These are phyloP conservation scores for Vitis vinifera DNA, from an alignment of 164 flowering plant genomes.

Conservation along the genomic window DNA sequence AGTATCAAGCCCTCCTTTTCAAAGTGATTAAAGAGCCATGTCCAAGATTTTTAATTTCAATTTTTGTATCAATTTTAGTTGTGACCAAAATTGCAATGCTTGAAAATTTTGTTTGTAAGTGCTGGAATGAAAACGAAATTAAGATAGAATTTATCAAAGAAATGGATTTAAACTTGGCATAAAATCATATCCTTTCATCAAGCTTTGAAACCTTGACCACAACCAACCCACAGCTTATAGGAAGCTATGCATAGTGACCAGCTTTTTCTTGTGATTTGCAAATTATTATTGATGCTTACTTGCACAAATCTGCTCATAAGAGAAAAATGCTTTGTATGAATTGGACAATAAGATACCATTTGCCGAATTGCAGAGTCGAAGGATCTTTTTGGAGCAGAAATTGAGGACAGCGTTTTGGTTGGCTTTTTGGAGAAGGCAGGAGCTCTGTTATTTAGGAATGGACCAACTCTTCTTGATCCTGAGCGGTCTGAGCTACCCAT, in stretches of 20 bases:
- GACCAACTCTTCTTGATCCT: constrained; percentile 41
- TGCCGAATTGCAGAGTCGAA: constrained; percentile 79
- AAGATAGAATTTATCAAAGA: no score
- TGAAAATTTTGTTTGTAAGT: neutral
- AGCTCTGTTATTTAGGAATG: constrained; percentile 50
- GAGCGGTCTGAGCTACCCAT: constrained; percentile 43
- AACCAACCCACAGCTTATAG: no score
- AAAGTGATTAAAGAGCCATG: neutral
- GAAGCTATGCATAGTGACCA: no score
- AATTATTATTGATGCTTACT: neutral
- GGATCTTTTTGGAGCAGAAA: constrained; percentile 87
- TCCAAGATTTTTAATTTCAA: neutral
- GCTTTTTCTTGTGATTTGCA: neutral
- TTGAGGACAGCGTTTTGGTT: constrained; percentile 42
- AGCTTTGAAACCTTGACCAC: no score
- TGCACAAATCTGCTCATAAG: constrained; percentile 3
- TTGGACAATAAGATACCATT: constrained; percentile 50
- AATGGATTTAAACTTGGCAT: no score
- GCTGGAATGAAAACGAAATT: no score
- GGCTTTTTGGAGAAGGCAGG: constrained; percentile 55
- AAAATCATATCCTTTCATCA: no score
- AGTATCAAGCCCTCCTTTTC: neutral
- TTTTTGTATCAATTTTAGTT: neutral
- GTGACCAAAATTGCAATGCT: neutral
- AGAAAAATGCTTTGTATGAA: neutral